A percentile compares a stretch with the other conserved stretches of the same genome.
These are phyloP conservation scores for Podospora fimiseda DNA, from an alignment of 495 filamentous ascomycete species.

Conservation along the genomic window DNA sequence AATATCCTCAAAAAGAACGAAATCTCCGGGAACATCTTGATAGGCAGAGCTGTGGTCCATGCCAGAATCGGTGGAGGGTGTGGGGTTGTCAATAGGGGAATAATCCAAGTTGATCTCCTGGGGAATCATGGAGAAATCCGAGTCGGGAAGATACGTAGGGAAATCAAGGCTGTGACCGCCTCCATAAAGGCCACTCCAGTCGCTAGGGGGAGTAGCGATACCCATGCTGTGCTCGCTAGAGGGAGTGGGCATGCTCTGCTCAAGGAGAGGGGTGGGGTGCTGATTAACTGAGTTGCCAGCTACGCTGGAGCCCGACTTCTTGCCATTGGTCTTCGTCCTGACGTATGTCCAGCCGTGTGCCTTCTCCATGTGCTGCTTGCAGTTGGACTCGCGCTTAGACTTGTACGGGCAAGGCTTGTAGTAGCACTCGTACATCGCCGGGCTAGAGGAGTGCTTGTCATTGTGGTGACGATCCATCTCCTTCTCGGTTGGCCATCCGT, in stretches of 20 bases:
- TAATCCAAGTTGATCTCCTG: conserved; percentile 43
- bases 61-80: conserved; percentile 40
- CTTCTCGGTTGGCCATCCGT: conserved; percentile 96
- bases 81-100: conserved; percentile 42
- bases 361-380: conserved; percentile 99
- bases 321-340: conserved; percentile 80
- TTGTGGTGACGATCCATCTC: conserved; percentile 92
- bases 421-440: conserved; percentile 72
- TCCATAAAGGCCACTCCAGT: conserved; percentile 27
- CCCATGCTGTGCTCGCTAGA: conserved; percentile 37
- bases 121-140: conserved; percentile 33
- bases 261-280: conserved; percentile 51
- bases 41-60: conserved; percentile 41
- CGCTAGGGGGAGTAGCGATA: conserved; percentile 39
- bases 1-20: conserved; percentile 49
- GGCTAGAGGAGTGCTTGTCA: conserved; percentile 82
- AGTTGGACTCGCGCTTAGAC: conserved; percentile 94
- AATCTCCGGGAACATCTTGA: conserved; percentile 39
- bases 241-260: conserved; percentile 45
- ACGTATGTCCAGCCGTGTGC: conserved; percentile 85
- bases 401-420: conserved; percentile 84
- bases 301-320: conserved; percentile 39
- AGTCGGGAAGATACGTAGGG: conserved; percentile 34
- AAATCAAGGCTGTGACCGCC: conserved; percentile 30
- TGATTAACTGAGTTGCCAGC: conserved; percentile 17